Evolutionary conservation across 148 eudicot species (phyloP).

Genomic region (Cornus kousa): DNA sequence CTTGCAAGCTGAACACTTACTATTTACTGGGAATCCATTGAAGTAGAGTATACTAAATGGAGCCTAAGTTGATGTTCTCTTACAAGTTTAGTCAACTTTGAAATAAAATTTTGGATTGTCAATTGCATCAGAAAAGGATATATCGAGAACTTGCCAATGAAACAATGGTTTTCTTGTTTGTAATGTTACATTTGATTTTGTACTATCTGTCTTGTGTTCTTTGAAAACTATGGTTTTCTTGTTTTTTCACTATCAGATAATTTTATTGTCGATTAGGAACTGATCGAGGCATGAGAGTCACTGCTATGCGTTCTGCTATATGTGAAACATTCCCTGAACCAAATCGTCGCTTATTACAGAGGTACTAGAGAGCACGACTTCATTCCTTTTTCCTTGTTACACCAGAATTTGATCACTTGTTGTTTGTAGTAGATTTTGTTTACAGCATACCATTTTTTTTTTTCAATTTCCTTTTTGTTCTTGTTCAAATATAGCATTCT

Average conservation of each 20-base stretch:
- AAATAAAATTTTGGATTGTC: too few species aligned
- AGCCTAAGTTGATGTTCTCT: too few species aligned
- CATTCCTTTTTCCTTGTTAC: neutral
- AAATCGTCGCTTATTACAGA: slow-evolving; percentile 84
- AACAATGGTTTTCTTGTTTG: too few species aligned
- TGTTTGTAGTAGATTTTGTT: neutral
- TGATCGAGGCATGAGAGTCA: slow-evolving; percentile 73
- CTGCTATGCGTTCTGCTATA: slow-evolving; percentile 83
- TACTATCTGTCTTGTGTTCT: neutral
- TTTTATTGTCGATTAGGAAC: slow-evolving; percentile 41
- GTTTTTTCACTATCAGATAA: neutral
- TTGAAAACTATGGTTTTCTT: neutral
- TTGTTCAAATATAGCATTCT: too few species aligned
- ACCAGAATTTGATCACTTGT: neutral
- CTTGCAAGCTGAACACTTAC: too few species aligned
- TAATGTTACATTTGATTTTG: slow-evolving; percentile 1
- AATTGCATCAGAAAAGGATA: too few species aligned
- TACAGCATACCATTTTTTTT: neutral
- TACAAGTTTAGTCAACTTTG: too few species aligned
- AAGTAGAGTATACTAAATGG: too few species aligned
- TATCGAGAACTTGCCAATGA: too few species aligned
- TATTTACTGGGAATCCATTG: too few species aligned
- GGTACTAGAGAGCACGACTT: slow-evolving; percentile 41
- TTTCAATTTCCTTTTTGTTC: neutral
- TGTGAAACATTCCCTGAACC: slow-evolving; percentile 98